These are phyloP conservation scores for Dendrobium nobile DNA, from an alignment of 106 monocot species.

Conservation along the genomic window DNA sequence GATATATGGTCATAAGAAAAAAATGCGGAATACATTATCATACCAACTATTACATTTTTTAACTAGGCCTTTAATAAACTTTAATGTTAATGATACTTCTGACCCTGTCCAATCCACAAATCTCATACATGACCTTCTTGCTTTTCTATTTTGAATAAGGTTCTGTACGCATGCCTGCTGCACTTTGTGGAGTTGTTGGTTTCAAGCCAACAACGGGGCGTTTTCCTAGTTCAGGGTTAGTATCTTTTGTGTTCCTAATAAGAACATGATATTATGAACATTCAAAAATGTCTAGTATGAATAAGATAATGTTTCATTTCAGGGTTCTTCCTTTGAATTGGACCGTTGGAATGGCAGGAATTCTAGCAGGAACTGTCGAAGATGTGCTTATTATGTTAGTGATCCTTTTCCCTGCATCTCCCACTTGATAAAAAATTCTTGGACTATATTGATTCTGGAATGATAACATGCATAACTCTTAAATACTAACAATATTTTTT, in stretches of 20 bases:
- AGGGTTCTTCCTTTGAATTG: slow-evolving; percentile 92
- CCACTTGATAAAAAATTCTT: not conserved
- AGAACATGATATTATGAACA: not conserved
- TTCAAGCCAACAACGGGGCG: slow-evolving; percentile 81
- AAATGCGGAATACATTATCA: not conserved
- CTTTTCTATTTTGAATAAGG: slow-evolving; percentile 28
- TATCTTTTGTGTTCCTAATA: not conserved
- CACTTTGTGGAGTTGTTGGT: slow-evolving; percentile 87
- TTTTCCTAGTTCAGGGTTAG: slow-evolving; percentile 66
- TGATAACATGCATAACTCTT: not conserved
- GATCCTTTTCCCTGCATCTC: not conserved
- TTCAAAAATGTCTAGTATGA: not conserved
- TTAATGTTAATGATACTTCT: not conserved
- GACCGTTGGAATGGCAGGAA: slow-evolving; percentile 86
- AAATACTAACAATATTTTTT: not conserved
- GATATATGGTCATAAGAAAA: not conserved
- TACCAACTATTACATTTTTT: not conserved
- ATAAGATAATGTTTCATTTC: slow-evolving; percentile 12
- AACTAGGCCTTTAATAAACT: not conserved
- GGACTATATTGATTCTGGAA: not conserved
- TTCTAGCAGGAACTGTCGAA: slow-evolving; percentile 76
- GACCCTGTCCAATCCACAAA: not conserved
- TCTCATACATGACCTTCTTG: not conserved
- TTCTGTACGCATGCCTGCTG: slow-evolving; percentile 86
- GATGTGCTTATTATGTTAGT: slow-evolving; percentile 80